Conservation (phyloP, 2,329 filamentous ascomycete species). For the Thelonectria olida region DNA sequence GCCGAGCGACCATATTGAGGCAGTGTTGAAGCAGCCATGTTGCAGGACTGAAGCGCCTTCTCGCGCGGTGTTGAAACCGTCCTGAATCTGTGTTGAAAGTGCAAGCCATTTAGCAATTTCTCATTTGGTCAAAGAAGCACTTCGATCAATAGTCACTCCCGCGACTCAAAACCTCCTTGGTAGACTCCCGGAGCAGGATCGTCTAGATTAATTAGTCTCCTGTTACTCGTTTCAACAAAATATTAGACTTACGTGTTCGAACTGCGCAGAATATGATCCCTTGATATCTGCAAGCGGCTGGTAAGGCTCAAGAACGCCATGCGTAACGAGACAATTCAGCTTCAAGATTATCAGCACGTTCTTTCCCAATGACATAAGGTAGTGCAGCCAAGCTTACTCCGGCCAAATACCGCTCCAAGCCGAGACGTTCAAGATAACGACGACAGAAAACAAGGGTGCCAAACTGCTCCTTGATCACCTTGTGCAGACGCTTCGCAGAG, state of each 20-base stretch:
- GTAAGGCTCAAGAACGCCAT: constrained; percentile 67
- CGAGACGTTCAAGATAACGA: constrained; percentile 71
- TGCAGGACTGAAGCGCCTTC: not conserved
- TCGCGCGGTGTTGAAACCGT: constrained; percentile 19
- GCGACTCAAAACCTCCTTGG: constrained; percentile 62
- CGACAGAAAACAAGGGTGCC: constrained; percentile 69
- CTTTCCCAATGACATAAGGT: fast-evolving
- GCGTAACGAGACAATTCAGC: constrained; percentile 65
- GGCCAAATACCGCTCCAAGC: constrained; percentile 65
- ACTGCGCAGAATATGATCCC: constrained; percentile 72
- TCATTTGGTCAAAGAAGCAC: not conserved
- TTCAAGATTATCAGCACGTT: constrained; percentile 39
- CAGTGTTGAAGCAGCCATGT: constrained; percentile 21
- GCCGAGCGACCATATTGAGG: not conserved
- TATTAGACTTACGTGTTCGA: constrained; percentile 59
- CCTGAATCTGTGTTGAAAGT: constrained; percentile 23
- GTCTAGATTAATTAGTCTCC: constrained; percentile 47
- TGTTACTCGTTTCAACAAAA: not conserved
- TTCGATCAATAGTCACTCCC: constrained; percentile 58
- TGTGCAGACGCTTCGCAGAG: constrained; percentile 65
- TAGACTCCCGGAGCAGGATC: constrained; percentile 52
- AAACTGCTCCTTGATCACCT: constrained; percentile 69
- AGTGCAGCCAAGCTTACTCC: constrained; percentile 57
- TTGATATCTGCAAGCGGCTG: constrained; percentile 64
- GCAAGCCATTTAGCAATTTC: not conserved